Conservation (phyloP, 2,329 filamentous ascomycete species). For the Colletotrichum sidae region DNA sequence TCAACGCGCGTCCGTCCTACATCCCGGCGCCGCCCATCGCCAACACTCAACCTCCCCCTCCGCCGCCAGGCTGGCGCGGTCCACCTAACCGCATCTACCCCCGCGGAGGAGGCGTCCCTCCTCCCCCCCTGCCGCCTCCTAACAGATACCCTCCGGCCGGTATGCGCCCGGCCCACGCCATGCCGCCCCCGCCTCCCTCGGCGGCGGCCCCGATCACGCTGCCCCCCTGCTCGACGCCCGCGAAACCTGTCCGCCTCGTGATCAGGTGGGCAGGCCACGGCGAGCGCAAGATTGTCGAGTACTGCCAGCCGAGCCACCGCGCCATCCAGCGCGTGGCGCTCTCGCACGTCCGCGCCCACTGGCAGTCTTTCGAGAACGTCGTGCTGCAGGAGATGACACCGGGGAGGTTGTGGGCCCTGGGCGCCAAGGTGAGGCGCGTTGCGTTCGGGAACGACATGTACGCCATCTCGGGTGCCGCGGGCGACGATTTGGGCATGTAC, state of each 20-base stretch:
- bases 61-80: constrained; percentile 30
- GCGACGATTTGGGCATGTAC: constrained; percentile 31
- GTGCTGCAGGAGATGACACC: constrained; percentile 31
- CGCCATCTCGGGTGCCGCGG: constrained; percentile 25
- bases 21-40: constrained; percentile 38
- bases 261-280: constrained; percentile 45
- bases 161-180: constrained; percentile 8
- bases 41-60: constrained; percentile 20
- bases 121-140: constrained; percentile 14
- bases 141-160: constrained; percentile 13
- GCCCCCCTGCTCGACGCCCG: constrained; percentile 24
- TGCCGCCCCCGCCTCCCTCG: background rate
- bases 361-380: constrained; percentile 35
- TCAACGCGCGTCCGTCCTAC: constrained; percentile 35
- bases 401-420: constrained; percentile 24
- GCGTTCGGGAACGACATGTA: constrained; percentile 35
- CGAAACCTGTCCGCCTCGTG: constrained; percentile 41
- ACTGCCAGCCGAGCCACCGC: constrained; percentile 37
- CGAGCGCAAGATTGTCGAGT: constrained; percentile 45
- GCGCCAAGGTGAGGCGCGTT: constrained; percentile 32
- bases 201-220: background rate
- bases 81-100: constrained; percentile 28
- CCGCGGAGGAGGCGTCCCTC: constrained; percentile 24
- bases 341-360: constrained; percentile 28
- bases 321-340: constrained; percentile 37